A percentile compares a stretch with the other conserved stretches of the same genome.
phyloP scores from a whole-genome alignment of 1,139 yeast species.

The Meyerozyma carpophila region DNA sequence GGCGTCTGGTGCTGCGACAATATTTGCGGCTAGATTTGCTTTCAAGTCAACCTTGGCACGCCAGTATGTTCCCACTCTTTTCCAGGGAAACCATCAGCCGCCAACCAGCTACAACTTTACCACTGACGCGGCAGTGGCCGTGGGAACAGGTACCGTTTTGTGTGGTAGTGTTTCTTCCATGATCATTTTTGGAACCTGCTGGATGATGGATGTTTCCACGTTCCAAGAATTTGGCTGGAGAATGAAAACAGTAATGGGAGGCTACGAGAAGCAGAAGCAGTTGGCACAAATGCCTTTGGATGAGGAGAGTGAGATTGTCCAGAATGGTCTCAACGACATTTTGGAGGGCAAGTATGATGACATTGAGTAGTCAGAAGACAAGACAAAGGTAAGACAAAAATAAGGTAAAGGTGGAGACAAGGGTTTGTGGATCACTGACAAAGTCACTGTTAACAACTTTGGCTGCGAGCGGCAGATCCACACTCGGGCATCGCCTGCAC shows the following conservation, averaged over 20 bases:
- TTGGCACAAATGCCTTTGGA: conserved; percentile 55
- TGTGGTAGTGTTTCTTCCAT: conserved; percentile 72
- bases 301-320: conserved; percentile 56
- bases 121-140: conserved; percentile 83
- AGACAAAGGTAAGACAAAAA: not conserved
- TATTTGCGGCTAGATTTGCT: conserved; percentile 69
- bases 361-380: not conserved
- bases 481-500: not conserved
- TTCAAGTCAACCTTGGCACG: conserved; percentile 69
- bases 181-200: conserved; percentile 69
- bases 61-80: conserved; percentile 71
- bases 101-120: conserved; percentile 71
- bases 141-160: conserved; percentile 71
- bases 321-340: conserved; percentile 44
- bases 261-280: conserved; percentile 49
- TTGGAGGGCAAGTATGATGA: conserved; percentile 39
- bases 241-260: conserved; percentile 67
- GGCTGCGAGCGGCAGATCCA: no score
- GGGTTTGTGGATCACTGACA: no score
- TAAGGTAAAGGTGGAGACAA: not conserved
- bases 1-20: conserved; percentile 67
- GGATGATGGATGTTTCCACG: conserved; percentile 70
- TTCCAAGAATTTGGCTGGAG: conserved; percentile 67
- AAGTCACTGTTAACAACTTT: no score
- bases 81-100: conserved; percentile 83